These are phyloP conservation scores for Crucihimalaya himalaica DNA, from an alignment of 345 rosid species.

Conservation along the genomic window DNA sequence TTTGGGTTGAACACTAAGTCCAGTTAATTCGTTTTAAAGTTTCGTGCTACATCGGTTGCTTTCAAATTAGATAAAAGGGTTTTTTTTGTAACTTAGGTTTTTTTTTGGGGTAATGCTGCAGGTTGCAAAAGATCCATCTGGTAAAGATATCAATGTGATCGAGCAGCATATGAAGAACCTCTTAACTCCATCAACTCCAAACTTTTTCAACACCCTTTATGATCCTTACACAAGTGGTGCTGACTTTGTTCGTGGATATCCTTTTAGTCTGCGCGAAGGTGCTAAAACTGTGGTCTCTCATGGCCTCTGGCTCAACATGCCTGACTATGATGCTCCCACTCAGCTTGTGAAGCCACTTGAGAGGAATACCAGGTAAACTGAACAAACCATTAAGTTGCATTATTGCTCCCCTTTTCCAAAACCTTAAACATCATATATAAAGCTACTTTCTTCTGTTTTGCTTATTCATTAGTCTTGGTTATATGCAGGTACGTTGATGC, in stretches of 20 bases:
- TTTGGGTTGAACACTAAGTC: no score
- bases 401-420: not conserved
- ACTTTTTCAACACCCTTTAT: conserved; percentile 59
- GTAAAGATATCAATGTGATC: conserved; percentile 52
- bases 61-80: no score
- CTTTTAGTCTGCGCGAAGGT: conserved; percentile 51
- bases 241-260: conserved; percentile 56
- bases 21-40: no score
- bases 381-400: no score
- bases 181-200: conserved; percentile 49
- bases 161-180: conserved; percentile 60
- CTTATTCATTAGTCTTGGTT: not conserved
- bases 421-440: not conserved
- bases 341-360: conserved; percentile 59
- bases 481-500: conserved; percentile 53
- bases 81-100: no score
- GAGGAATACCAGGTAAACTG: conserved; percentile 54
- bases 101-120: conserved; percentile 5
- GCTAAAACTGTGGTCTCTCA: conserved; percentile 51
- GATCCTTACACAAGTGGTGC: conserved; percentile 56
- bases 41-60: no score
- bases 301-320: conserved; percentile 61
- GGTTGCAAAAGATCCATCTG: conserved; percentile 59
- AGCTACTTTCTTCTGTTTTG: not conserved
- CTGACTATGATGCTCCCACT: conserved; percentile 57